Percentiles rank a stretch among this genome's conserved stretches.
phyloP scores from a whole-genome alignment of 257 asterid genomes.

The Penstemon eatonii region DNA sequence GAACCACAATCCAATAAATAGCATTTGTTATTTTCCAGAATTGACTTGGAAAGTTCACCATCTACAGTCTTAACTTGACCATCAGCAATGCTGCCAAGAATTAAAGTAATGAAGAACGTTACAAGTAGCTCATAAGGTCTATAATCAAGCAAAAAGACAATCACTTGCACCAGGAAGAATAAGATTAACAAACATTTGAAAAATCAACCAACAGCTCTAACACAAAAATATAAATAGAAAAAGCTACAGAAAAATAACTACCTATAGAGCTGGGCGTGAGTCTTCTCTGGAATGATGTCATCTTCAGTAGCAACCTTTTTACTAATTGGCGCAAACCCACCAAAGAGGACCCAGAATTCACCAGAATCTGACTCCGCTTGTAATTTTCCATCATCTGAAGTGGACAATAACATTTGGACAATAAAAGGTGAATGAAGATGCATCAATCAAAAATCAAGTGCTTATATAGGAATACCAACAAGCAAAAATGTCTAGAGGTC shows the following conservation, averaged over 20 bases:
- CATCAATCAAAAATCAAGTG: neutral
- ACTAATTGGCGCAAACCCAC: slow-evolving; percentile 98
- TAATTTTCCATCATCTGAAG: slow-evolving; percentile 92
- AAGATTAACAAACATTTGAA: too few relatives aligned
- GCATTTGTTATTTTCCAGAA: slow-evolving; percentile 86
- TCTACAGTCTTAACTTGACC: slow-evolving; percentile 70
- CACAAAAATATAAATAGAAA: slow-evolving; percentile 7
- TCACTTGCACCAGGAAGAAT: slow-evolving; percentile 2
- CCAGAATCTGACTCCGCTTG: slow-evolving; percentile 98
- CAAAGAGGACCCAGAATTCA: slow-evolving; percentile 98
- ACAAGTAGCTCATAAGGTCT: slow-evolving; percentile 16
- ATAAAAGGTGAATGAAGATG: neutral
- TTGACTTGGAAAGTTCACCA: slow-evolving; percentile 85
- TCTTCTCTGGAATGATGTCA: slow-evolving; percentile 83
- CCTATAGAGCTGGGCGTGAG: slow-evolving; percentile 79
- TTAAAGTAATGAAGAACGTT: neutral
- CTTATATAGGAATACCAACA: slow-evolving; percentile 5
- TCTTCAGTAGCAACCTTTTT: slow-evolving; percentile 86
- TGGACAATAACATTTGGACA: slow-evolving; percentile 22
- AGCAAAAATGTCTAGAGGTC: neutral
- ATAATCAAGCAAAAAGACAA: slow-evolving; percentile 2
- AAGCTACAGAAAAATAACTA: slow-evolving; percentile 28
- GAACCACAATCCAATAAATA: slow-evolving; percentile 92
- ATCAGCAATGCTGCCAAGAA: slow-evolving; percentile 62
- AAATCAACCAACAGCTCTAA: slow-evolving; percentile 8